Conservation (phyloP, 768 basidiomycete genomes). For the Mycena leptocephala region DNA sequence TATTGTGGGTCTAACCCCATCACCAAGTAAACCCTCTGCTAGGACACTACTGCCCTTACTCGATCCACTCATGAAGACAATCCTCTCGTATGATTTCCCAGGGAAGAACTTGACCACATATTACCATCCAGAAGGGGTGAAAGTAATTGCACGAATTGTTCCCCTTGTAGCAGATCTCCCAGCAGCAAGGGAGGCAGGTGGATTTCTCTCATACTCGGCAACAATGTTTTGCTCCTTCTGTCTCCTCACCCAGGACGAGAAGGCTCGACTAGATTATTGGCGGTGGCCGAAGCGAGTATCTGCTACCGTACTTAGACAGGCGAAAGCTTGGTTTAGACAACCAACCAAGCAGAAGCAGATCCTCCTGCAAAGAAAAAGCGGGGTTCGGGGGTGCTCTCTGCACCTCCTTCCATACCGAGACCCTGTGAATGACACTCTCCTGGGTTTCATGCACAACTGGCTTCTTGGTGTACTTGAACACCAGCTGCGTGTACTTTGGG, state of each 20-base stretch:
- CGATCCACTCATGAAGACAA: slow-evolving; percentile 19
- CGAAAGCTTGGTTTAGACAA: slow-evolving; percentile 31
- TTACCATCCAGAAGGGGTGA: slow-evolving; percentile 33
- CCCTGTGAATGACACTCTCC: slow-evolving; percentile 31
- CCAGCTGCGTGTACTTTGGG: slow-evolving; percentile 21
- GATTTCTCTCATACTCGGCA: slow-evolving; percentile 32
- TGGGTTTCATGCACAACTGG: slow-evolving; percentile 26
- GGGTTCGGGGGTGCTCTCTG: slow-evolving; percentile 36
- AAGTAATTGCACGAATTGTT: slow-evolving; percentile 27
- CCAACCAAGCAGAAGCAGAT: slow-evolving; percentile 16
- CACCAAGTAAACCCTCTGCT: slow-evolving; percentile 41
- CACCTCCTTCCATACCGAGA: slow-evolving; percentile 37
- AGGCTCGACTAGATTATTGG: slow-evolving; percentile 28
- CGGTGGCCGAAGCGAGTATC: slow-evolving; percentile 31
- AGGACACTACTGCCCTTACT: slow-evolving; percentile 26
- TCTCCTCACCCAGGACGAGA: slow-evolving; percentile 18
- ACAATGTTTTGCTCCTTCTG: slow-evolving; percentile 41
- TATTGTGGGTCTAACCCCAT: slow-evolving; percentile 46
- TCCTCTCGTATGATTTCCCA: slow-evolving; percentile 23
- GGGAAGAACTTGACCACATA: slow-evolving; percentile 27
- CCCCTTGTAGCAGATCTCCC: slow-evolving; percentile 37
- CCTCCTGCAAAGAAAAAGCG: slow-evolving; percentile 10
- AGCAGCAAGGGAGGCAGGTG: slow-evolving; percentile 33
- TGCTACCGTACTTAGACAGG: slow-evolving; percentile 24
- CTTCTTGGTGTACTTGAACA: slow-evolving; percentile 10